Evolutionary conservation across 2,329 filamentous ascomycete species (phyloP).

Genomic region (Fusarium staphyleae): DNA sequence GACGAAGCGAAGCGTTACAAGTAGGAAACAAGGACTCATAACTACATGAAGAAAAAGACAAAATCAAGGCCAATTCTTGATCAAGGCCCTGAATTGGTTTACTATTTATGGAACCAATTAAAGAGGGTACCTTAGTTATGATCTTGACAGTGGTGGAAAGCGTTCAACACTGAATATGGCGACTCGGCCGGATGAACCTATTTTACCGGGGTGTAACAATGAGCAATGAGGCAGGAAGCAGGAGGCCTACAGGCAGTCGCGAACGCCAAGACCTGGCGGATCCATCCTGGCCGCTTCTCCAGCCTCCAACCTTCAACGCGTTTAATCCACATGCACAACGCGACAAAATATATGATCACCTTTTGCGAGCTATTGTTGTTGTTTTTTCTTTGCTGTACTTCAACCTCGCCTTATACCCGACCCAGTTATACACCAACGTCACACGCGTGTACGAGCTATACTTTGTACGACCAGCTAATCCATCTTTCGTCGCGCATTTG

Average conservation of each 20-base stretch:
- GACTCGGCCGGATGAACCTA: conserved; percentile 6
- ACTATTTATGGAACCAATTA: too few relatives aligned
- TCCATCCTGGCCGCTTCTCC: conserved; percentile 8
- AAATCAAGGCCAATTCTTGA: too few relatives aligned
- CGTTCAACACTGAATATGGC: too few relatives aligned
- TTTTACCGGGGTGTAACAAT: conserved; percentile 2
- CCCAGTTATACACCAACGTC: not conserved
- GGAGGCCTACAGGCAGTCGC: conserved; percentile 1
- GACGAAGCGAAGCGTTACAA: too few relatives aligned
- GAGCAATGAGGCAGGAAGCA: not conserved
- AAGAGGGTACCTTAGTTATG: too few relatives aligned
- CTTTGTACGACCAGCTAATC: not conserved
- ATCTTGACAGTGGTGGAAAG: too few relatives aligned
- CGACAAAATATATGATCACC: conserved; percentile 33
- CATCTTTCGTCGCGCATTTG: conserved; percentile 4
- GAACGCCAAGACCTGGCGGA: conserved; percentile 9
- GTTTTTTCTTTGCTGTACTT: conserved; percentile 17
- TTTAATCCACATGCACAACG: conserved; percentile 18
- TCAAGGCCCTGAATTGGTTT: too few relatives aligned
- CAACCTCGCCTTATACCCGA: conserved; percentile 7
- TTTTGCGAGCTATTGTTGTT: conserved; percentile 31
- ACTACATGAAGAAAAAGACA: too few relatives aligned
- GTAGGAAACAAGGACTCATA: too few relatives aligned
- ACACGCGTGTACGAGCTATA: conserved; percentile 7
- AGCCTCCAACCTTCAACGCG: conserved; percentile 20